A percentile compares a stretch with the other conserved stretches of the same genome.
Conservation (phyloP, 495 filamentous ascomycete species). For the Letharia columbiana region DNA sequence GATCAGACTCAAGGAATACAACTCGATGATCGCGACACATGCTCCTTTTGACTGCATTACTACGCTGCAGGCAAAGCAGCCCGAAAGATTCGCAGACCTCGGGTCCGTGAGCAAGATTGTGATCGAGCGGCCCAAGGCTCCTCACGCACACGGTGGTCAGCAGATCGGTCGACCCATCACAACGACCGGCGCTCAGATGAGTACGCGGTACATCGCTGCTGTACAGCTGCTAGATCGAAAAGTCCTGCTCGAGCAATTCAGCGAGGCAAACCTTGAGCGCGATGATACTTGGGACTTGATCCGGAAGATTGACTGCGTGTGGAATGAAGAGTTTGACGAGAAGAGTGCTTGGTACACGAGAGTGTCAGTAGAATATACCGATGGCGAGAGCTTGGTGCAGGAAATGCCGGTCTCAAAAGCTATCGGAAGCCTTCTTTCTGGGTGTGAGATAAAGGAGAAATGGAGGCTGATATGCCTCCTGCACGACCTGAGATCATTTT, state of each 20-base stretch:
- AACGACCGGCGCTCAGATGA: conserved; percentile 39
- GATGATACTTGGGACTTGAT: conserved; percentile 34
- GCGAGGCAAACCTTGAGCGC: conserved; percentile 29
- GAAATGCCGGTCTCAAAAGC: neutral
- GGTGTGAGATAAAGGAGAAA: neutral
- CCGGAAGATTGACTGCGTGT: conserved; percentile 32
- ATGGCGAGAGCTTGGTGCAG: neutral
- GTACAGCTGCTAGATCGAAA: conserved; percentile 33
- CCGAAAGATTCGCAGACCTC: conserved; percentile 23
- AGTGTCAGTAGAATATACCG: neutral
- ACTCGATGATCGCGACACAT: conserved; percentile 34
- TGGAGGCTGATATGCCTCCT: neutral
- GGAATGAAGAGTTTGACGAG: conserved; percentile 25
- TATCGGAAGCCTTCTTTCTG: neutral
- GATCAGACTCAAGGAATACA: conserved; percentile 38
- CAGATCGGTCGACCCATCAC: conserved; percentile 31
- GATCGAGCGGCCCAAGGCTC: conserved; percentile 29
- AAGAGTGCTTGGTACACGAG: neutral
- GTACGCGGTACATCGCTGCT: conserved; percentile 33
- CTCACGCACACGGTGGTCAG: conserved; percentile 37
- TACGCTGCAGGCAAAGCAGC: conserved; percentile 26
- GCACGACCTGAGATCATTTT: too few relatives aligned
- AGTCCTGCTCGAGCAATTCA: conserved; percentile 33
- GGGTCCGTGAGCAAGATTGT: conserved; percentile 26
- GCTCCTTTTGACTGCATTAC: conserved; percentile 30